These are phyloP conservation scores for Raffaelea ambrosiae DNA, from an alignment of 2,329 filamentous ascomycete species.

Conservation along the genomic window DNA sequence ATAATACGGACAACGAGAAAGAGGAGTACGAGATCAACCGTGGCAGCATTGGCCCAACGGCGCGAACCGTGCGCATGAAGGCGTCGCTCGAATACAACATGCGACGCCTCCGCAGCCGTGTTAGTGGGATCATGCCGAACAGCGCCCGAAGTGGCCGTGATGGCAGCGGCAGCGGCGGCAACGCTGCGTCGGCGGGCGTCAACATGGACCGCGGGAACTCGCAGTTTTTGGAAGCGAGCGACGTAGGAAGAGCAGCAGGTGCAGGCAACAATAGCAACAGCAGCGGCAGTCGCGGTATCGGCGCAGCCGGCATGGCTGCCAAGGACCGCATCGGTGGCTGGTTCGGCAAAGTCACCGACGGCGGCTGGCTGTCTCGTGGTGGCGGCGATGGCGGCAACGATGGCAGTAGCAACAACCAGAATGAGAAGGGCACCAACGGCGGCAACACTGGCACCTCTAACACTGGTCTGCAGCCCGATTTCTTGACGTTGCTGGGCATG, in stretches of 20 bases:
- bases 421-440: conserved; percentile 11
- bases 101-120: conserved; percentile 24
- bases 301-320: conserved; percentile 14
- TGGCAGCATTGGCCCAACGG: conserved; percentile 40
- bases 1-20: conserved; percentile 14
- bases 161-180: conserved; percentile 19
- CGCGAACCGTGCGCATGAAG: conserved; percentile 31
- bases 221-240: conserved; percentile 33
- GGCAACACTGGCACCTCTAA: background rate
- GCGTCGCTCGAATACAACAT: conserved; percentile 28
- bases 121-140: conserved; percentile 22
- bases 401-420: conserved; percentile 4
- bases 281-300: conserved; percentile 16
- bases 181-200: conserved; percentile 25
- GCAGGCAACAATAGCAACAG: conserved; percentile 12
- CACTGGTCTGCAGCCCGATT: conserved; percentile 29
- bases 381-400: background rate
- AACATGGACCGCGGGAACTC: conserved; percentile 46
- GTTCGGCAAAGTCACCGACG: conserved; percentile 21
- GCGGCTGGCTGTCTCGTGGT: conserved; percentile 24
- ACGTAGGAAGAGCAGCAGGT: conserved; percentile 6
- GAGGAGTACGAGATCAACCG: conserved; percentile 33
- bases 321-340: conserved; percentile 34
- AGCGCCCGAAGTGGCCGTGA: conserved; percentile 2
- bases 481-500: conserved; percentile 33